phyloP scores from a whole-genome alignment of 176 grass and related monocot species.

The Tuctoria greenei region DNA sequence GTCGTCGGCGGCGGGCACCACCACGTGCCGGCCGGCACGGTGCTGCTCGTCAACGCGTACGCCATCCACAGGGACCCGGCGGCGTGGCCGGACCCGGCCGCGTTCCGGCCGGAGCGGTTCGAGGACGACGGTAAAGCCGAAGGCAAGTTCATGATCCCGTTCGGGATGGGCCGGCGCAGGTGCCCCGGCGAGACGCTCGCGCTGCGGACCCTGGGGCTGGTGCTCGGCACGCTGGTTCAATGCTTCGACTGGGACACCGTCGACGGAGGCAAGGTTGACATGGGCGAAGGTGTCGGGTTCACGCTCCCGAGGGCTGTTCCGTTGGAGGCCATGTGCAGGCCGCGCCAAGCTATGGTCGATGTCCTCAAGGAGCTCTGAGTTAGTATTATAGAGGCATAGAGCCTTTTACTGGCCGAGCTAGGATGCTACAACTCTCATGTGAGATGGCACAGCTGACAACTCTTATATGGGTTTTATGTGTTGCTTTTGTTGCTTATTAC shows the following conservation, averaged over 20 bases:
- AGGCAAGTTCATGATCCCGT: constrained; percentile 28
- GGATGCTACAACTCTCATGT: not conserved
- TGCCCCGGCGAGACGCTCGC: constrained; percentile 51
- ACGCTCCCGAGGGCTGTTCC: constrained; percentile 27
- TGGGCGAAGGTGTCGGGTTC: constrained; percentile 33
- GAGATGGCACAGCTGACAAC: too few species aligned
- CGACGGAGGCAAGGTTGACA: constrained; percentile 31
- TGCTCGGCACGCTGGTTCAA: constrained; percentile 43
- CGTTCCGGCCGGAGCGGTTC: constrained; percentile 61
- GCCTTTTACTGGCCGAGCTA: not conserved
- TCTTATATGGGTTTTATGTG: too few species aligned
- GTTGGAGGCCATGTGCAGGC: constrained; percentile 30
- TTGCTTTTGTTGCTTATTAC: too few species aligned
- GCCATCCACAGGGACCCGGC: constrained; percentile 48
- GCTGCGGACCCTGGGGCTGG: constrained; percentile 21
- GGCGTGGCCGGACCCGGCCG: constrained; percentile 11
- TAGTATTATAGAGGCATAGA: not conserved
- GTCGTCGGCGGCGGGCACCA: constrained; percentile 9
- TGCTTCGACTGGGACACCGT: constrained; percentile 62
- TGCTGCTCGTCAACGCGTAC: constrained; percentile 56
- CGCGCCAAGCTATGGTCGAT: constrained; percentile 1
- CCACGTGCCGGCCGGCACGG: constrained; percentile 36
- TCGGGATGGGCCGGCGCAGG: constrained; percentile 51
- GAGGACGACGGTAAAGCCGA: not conserved
- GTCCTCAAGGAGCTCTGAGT: constrained; percentile 14